Evolutionary conservation across 306 rosid species (phyloP), one percentile per base, ranked within the genome.

Genomic region (Lagenaria siceraria): DNA sequence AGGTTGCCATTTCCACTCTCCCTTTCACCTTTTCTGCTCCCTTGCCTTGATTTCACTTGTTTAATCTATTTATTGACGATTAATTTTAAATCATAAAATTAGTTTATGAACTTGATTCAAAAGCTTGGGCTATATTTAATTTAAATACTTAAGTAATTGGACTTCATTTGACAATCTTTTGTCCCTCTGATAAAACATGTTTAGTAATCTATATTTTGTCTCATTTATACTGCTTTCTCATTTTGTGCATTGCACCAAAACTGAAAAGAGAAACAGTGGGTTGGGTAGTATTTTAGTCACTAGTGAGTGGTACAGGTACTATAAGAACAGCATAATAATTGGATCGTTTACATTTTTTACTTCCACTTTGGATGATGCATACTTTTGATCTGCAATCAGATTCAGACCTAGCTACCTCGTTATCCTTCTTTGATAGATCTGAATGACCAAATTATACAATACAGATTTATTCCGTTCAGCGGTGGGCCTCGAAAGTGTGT

Each of bases 401-500:
- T 25, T 49, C 60, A 8, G 42, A 72, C 42, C 21, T 3, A 46
- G 76, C 21, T 72, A 72, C 25, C 36, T 17, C 43, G 19, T 49
- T 72, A 15, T 27, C 24, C 76, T 72, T 72, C 40, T 38, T 72
- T 46, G 75, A 43, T 48, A 7, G 36, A 21, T 40, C 59, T 27
- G 59, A 49, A 49, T 74, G 31, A 63, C 78, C 19, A 76, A 86
- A 75, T 75, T 43, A 53, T 84, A 55, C 84, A 19, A 69, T 46
- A 76, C 90, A 95, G 99, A 84, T 92, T 90, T 89, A 95, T 95
- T 80, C 99, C 97, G 10, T 95, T 95, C 87, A 88, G 99, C 18
- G 99, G 99, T 19, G 97, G 99, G 10, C 93, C 97, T 14, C 96
- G 97, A 43, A 95, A 95, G 82, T 95, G 99, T 79, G 97, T 95